Evolutionary conservation across 139 green algal genomes (phyloP).

Genomic region (Asterochloris erici): DNA sequence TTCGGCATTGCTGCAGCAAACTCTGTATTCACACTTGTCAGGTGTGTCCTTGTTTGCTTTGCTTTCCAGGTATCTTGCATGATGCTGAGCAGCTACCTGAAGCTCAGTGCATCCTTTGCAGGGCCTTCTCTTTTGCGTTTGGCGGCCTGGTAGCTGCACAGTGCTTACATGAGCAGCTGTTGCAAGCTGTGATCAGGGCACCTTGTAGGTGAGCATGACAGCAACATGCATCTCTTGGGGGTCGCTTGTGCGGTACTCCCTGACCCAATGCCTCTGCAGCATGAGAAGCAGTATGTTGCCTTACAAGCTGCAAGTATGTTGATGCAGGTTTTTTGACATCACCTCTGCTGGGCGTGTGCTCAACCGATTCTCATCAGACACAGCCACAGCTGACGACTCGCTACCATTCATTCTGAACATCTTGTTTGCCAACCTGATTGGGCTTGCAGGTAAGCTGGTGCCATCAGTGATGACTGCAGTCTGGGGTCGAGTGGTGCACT

Average conservation of each 20-base stretch:
- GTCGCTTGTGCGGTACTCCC: background rate
- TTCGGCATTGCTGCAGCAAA: slow-evolving; percentile 53
- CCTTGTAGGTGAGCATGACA: slow-evolving; percentile 33
- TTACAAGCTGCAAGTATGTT: background rate
- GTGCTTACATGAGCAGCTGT: slow-evolving; percentile 51
- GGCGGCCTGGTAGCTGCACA: slow-evolving; percentile 65
- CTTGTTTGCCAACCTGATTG: slow-evolving; percentile 68
- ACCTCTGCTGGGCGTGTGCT: slow-evolving; percentile 43
- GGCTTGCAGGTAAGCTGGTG: slow-evolving; percentile 34
- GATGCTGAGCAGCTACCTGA: background rate
- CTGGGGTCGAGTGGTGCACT: background rate
- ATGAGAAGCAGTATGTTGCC: background rate
- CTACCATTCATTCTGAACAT: slow-evolving; percentile 94
- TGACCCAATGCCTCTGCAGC: too few species aligned
- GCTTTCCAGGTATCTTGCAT: background rate
- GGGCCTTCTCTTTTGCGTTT: slow-evolving; percentile 80
- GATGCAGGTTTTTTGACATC: background rate
- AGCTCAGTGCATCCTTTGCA: too few species aligned
- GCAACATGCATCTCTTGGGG: background rate
- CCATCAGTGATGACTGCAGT: too few species aligned
- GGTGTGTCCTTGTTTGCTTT: background rate
- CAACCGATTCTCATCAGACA: slow-evolving; percentile 86
- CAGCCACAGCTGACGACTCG: slow-evolving; percentile 72
- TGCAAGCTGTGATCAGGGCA: slow-evolving; percentile 49
- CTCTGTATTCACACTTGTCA: slow-evolving; percentile 44